Evolutionary conservation across 2,329 filamentous ascomycete genomes (phyloP).

Genomic region (Dactylellina sp.): DNA sequence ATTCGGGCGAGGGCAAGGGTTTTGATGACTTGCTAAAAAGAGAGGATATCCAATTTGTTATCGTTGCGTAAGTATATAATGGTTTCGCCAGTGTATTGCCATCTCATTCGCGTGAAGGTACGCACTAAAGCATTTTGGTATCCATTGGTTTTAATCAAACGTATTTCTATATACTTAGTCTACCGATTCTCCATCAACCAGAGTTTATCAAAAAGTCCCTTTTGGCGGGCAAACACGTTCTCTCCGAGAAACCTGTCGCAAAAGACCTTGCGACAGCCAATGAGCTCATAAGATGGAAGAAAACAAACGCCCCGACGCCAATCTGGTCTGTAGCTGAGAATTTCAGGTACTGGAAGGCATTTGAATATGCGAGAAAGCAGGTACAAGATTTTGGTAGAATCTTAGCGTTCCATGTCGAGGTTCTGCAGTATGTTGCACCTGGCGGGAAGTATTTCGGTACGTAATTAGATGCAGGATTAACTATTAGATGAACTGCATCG

Average conservation of each 20-base stretch:
- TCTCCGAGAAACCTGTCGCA: constrained; percentile 77
- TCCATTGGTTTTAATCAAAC: not conserved
- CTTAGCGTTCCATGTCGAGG: constrained; percentile 68
- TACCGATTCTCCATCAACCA: constrained; percentile 74
- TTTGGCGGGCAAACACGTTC: constrained; percentile 75
- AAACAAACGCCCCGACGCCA: constrained; percentile 61
- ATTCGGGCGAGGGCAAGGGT: constrained; percentile 66
- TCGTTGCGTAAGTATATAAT: constrained; percentile 65
- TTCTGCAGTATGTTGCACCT: constrained; percentile 65
- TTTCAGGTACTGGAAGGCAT: constrained; percentile 73
- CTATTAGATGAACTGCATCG: too few species aligned
- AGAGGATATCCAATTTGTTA: constrained; percentile 69
- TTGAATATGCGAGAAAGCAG: constrained; percentile 68
- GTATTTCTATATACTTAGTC: constrained; percentile 64
- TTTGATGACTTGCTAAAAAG: constrained; percentile 69
- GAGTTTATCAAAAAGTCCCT: constrained; percentile 71
- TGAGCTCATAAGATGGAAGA: constrained; percentile 67
- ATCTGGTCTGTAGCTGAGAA: constrained; percentile 77
- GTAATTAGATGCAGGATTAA: too few species aligned
- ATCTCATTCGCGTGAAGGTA: constrained; percentile 54
- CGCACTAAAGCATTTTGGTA: constrained; percentile 1
- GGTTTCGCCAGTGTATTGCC: too few species aligned
- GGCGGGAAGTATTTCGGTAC: constrained; percentile 67
- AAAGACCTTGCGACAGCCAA: constrained; percentile 69
- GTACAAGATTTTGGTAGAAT: constrained; percentile 69